Conservation (phyloP, 192 early-diverging fungal genomes). For the Entomortierella parvispora region DNA sequence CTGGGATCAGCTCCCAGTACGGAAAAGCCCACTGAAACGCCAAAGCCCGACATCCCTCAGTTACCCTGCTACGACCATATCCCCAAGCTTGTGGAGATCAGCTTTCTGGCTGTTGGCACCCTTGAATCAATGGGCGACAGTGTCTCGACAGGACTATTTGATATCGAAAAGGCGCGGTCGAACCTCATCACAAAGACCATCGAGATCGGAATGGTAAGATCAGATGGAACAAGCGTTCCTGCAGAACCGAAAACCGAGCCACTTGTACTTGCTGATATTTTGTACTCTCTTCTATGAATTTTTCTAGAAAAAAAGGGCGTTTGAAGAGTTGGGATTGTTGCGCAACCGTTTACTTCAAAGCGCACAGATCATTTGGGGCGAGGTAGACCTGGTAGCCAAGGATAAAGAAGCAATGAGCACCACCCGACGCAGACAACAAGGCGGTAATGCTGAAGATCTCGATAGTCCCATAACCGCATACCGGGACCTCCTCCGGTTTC, state of each 20-base stretch:
- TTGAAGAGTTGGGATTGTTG: conserved; percentile 55
- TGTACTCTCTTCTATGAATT: background rate
- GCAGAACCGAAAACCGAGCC: no score
- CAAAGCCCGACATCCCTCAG: conserved; percentile 15
- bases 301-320: conserved; percentile 57
- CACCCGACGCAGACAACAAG: background rate
- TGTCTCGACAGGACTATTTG: conserved; percentile 26
- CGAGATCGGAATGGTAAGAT: conserved; percentile 59
- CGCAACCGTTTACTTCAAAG: conserved; percentile 44
- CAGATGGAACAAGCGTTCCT: no score
- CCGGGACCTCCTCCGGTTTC: conserved; percentile 32
- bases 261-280: no score
- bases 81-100: conserved; percentile 34
- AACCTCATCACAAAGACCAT: conserved; percentile 63
- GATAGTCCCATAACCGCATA: conserved; percentile 9
- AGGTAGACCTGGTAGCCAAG: background rate
- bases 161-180: conserved; percentile 63
- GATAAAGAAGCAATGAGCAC: background rate
- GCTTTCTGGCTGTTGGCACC: conserved; percentile 17
- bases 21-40: no score
- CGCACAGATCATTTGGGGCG: conserved; percentile 23
- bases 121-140: conserved; percentile 14
- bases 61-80: conserved; percentile 30
- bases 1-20: no score
- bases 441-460: conserved; percentile 2